phyloP scores from a whole-genome alignment of 140 eudicot species.

The Stevia rebaudiana region DNA sequence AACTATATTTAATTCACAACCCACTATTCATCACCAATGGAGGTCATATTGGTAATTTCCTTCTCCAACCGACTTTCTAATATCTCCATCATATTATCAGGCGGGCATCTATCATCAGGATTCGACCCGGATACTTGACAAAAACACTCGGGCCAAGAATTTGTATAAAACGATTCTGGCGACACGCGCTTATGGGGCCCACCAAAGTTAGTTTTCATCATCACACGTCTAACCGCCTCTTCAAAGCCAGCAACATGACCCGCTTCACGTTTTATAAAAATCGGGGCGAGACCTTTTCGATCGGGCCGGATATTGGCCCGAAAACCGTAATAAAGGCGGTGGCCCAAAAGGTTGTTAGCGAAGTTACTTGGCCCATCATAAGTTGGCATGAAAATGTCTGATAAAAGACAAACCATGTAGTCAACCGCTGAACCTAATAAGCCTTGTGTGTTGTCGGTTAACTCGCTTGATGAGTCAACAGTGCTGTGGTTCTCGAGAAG shows the following conservation, averaged over 20 bases:
- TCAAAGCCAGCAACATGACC: constrained; percentile 65
- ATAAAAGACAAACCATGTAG: constrained; percentile 94
- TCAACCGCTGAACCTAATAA: constrained; percentile 93
- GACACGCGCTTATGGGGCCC: constrained; percentile 74
- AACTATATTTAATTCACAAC: neutral
- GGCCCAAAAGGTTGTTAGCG: constrained; percentile 92
- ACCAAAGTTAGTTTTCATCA: constrained; percentile 77
- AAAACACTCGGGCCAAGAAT: constrained; percentile 99
- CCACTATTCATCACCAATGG: constrained; percentile 21
- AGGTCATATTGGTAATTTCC: constrained; percentile 31
- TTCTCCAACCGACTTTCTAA: constrained; percentile 48
- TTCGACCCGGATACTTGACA: constrained; percentile 51
- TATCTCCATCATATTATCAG: constrained; percentile 55
- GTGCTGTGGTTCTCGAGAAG: constrained; percentile 79
- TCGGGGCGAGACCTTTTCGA: constrained; percentile 79
- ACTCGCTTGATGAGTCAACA: constrained; percentile 64
- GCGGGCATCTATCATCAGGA: constrained; percentile 76
- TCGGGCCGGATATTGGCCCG: constrained; percentile 85
- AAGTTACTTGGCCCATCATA: constrained; percentile 98
- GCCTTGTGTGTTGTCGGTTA: constrained; percentile 62
- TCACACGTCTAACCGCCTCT: constrained; percentile 70
- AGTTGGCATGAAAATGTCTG: constrained; percentile 97
- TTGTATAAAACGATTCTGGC: constrained; percentile 90
- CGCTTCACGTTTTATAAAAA: constrained; percentile 65
- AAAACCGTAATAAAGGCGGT: constrained; percentile 89